Conservation (phyloP, 2,329 filamentous ascomycete genomes). For the Pezicula radicicola region DNA sequence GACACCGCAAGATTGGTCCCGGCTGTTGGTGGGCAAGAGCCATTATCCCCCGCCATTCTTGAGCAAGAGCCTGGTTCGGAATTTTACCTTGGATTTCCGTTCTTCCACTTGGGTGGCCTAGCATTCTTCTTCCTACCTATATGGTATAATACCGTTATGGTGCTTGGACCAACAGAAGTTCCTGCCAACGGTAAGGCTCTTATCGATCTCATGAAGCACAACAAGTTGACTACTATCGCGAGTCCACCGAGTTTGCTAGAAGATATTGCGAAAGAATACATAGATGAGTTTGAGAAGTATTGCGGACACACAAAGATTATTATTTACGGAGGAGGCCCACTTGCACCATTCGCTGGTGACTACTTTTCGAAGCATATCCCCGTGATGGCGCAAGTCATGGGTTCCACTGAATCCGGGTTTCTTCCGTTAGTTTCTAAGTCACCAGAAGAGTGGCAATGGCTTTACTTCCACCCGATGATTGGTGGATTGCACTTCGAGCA, state of each 20-base stretch:
- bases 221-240: not conserved
- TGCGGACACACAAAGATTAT: not conserved
- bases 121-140: not conserved
- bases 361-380: not conserved
- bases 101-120: not conserved
- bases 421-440: no score
- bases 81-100: no score
- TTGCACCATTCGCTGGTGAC: not conserved
- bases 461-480: no score
- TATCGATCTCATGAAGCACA: conserved; percentile 1
- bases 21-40: no score
- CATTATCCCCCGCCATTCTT: no score
- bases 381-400: no score
- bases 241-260: not conserved
- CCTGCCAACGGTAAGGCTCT: conserved; percentile 1
- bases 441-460: no score
- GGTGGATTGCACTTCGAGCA: not conserved
- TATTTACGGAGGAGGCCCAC: not conserved
- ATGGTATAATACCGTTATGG: conserved; percentile 1
- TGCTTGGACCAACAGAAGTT: conserved; percentile 1
- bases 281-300: conserved; percentile 1
- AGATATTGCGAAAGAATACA: conserved; percentile 1
- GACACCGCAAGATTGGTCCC: no score
- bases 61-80: no score
- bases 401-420: no score